Percentiles rank a stretch among this genome's conserved stretches.
phyloP scores from a whole-genome alignment of 306 rosid species.

The Canavalia ensiformis region DNA sequence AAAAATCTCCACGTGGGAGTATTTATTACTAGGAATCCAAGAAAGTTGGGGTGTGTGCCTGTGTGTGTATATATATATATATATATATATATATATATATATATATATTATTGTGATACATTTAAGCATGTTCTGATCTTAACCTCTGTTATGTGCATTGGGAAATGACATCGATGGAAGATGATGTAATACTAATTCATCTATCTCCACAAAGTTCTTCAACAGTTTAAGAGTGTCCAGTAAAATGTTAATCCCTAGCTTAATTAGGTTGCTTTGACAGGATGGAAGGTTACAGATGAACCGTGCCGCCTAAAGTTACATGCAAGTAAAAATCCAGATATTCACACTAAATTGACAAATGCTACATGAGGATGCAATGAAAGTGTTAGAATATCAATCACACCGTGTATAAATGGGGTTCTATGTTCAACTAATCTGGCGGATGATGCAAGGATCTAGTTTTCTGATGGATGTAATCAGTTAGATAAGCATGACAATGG shows the following conservation, averaged over 20 bases:
- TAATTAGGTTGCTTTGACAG: slow-evolving; percentile 10
- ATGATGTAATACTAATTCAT: not conserved
- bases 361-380: not conserved
- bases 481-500: not conserved
- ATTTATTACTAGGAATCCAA: not conserved
- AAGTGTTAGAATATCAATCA: not conserved
- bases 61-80: no score
- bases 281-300: not conserved
- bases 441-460: not conserved
- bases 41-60: not conserved
- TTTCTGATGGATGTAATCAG: not conserved
- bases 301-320: not conserved
- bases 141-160: not conserved
- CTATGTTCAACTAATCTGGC: slow-evolving; percentile 12
- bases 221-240: not conserved
- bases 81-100: no score
- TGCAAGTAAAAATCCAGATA: slow-evolving; percentile 28
- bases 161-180: not conserved
- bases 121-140: slow-evolving; percentile 2
- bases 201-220: not conserved
- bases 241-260: not conserved
- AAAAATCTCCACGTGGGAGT: not conserved
- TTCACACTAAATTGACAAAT: slow-evolving; percentile 13
- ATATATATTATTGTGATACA: no score
- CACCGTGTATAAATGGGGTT: not conserved